phyloP scores from a whole-genome alignment of 2,329 filamentous ascomycete species.

The Dothiorella sarmentorum region DNA sequence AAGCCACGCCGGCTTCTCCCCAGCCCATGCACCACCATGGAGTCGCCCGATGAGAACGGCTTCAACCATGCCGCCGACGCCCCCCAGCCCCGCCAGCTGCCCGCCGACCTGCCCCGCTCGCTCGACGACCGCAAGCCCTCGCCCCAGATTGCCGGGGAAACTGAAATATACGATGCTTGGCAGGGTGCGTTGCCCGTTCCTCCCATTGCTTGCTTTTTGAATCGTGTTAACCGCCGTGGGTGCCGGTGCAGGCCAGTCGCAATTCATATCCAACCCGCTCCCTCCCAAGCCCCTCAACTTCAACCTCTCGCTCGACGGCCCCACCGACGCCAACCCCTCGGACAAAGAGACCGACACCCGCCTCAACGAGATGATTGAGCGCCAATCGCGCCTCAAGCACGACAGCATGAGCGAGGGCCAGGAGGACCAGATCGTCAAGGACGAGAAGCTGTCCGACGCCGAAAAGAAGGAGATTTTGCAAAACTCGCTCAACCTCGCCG shows the following conservation, averaged over 20 bases:
- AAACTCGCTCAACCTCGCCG: conserved; percentile 87
- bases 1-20: conserved; percentile 17
- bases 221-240: neutral
- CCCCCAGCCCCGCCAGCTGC: conserved; percentile 53
- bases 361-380: conserved; percentile 92
- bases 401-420: conserved; percentile 61
- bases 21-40: conserved; percentile 22
- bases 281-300: conserved; percentile 81
- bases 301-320: conserved; percentile 78
- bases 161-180: conserved; percentile 98
- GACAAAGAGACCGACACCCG: conserved; percentile 78
- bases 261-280: conserved; percentile 85
- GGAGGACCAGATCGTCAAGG: conserved; percentile 73
- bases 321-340: conserved; percentile 53
- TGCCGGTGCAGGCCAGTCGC: conserved; percentile 75
- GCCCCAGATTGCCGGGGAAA: conserved; percentile 70
- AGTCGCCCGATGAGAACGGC: conserved; percentile 35
- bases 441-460: conserved; percentile 67
- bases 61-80: conserved; percentile 28
- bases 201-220: neutral
- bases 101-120: conserved; percentile 82
- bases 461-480: conserved; percentile 83
- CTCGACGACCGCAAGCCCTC: conserved; percentile 80
- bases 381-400: conserved; percentile 82
- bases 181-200: conserved; percentile 62